Conservation (phyloP, 139 green algal species). For the Picochlorum sp. region DNA sequence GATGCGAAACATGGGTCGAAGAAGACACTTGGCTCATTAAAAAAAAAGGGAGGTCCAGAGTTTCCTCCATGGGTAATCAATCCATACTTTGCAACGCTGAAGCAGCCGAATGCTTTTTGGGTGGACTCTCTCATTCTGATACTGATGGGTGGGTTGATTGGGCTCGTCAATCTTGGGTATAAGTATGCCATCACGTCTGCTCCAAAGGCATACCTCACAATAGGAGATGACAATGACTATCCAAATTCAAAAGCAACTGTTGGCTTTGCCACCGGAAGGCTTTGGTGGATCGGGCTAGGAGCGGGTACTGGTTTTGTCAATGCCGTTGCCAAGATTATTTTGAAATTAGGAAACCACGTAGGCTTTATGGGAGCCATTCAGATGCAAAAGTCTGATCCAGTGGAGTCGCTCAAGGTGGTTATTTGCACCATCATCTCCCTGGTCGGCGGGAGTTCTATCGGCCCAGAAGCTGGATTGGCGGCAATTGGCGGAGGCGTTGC, state of each 20-base stretch:
- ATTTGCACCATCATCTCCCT: background rate
- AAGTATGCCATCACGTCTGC: conserved; percentile 1
- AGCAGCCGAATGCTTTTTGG: background rate
- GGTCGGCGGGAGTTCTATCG: background rate
- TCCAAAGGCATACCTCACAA: background rate
- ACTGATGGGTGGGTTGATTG: background rate
- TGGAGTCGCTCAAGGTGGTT: background rate
- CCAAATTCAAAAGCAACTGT: background rate
- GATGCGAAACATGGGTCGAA: no score
- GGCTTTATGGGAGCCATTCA: background rate
- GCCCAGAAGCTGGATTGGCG: conserved; percentile 1
- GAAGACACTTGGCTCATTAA: no score
- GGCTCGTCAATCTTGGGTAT: background rate
- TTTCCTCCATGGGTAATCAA: conserved; percentile 2
- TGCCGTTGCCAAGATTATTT: background rate
- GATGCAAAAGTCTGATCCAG: background rate
- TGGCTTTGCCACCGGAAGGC: background rate
- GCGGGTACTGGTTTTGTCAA: background rate
- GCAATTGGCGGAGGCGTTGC: background rate
- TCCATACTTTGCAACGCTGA: background rate
- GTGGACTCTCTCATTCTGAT: background rate
- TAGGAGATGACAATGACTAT: background rate
- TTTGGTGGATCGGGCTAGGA: conserved; percentile 5
- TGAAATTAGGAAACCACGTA: background rate
- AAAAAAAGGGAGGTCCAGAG: background rate